phyloP scores from a whole-genome alignment of 805 yeast genomes.

The Ogataea trehalophila region DNA sequence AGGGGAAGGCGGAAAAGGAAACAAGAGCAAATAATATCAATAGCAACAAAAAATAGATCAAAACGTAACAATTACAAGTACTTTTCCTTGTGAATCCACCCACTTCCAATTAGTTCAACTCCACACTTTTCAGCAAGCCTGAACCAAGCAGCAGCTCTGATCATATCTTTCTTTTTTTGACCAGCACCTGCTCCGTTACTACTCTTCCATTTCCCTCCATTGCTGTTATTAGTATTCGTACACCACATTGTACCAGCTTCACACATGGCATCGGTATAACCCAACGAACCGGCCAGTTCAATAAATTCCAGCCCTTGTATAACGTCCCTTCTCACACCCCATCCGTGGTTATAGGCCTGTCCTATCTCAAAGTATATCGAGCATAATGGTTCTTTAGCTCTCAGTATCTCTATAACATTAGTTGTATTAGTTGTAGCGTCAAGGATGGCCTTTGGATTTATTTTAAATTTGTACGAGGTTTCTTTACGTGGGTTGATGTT shows the following conservation, averaged over 20 bases:
- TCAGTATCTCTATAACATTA: background rate
- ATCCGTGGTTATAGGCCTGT: constrained; percentile 48
- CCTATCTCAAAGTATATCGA: constrained; percentile 50
- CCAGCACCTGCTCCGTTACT: background rate
- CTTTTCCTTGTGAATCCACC: constrained; percentile 73
- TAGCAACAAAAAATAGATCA: background rate
- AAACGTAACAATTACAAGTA: constrained; percentile 28
- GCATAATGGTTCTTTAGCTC: constrained; percentile 14
- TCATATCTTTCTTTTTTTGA: constrained; percentile 50
- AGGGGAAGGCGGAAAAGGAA: background rate
- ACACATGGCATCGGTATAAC: constrained; percentile 63
- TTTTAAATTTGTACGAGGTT: constrained; percentile 12
- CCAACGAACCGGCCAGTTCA: constrained; percentile 62
- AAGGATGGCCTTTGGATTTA: constrained; percentile 35
- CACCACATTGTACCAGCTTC: constrained; percentile 69
- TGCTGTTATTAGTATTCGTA: constrained; percentile 14
- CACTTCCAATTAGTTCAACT: constrained; percentile 56
- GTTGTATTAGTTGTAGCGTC: background rate
- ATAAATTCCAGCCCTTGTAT: constrained; percentile 51
- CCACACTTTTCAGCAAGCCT: constrained; percentile 62
- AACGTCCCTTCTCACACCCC: constrained; percentile 54
- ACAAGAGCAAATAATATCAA: background rate
- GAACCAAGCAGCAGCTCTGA: constrained; percentile 66
- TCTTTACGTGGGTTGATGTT: constrained; percentile 25
- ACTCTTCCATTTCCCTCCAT: constrained; percentile 35